A percentile compares a stretch with the other conserved stretches of the same genome.
Conservation (phyloP, 306 rosid genomes). For the Rosa chinensis region DNA sequence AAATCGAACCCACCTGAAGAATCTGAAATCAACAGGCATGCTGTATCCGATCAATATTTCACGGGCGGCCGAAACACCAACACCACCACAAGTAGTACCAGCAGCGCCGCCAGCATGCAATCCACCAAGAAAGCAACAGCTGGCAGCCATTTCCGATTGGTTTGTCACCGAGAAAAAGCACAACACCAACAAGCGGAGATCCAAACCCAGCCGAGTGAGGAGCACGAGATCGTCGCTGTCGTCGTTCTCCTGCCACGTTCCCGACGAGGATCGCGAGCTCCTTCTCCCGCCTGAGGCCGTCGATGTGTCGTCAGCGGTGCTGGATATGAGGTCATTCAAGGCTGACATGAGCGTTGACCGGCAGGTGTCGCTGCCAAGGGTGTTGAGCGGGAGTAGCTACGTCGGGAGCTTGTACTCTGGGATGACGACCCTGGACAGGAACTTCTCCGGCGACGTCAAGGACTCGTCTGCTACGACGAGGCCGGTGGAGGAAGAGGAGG, state of each 20-base stretch:
- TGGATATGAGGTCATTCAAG: conserved; percentile 25
- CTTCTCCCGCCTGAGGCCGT: conserved; percentile 34
- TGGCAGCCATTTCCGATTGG: conserved; percentile 64
- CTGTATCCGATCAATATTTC: conserved; percentile 24
- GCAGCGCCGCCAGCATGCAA: not conserved
- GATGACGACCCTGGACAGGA: conserved; percentile 64
- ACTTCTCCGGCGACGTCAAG: conserved; percentile 53
- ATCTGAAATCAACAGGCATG: too few relatives aligned
- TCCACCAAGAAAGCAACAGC: conserved; percentile 27
- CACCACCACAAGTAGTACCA: conserved; percentile 10
- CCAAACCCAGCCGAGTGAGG: conserved; percentile 1
- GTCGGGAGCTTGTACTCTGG: conserved; percentile 92
- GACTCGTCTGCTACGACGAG: conserved; percentile 41
- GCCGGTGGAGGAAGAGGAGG: conserved; percentile 24
- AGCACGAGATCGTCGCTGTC: conserved; percentile 4
- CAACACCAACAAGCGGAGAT: conserved; percentile 2
- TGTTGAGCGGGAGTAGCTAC: conserved; percentile 79
- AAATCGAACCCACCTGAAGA: too few relatives aligned
- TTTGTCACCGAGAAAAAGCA: conserved; percentile 44
- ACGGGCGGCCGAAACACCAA: conserved; percentile 27
- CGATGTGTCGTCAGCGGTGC: not conserved
- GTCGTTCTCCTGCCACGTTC: conserved; percentile 21
- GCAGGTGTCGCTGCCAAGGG: conserved; percentile 60
- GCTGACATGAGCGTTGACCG: conserved; percentile 53
- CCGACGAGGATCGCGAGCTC: conserved; percentile 52